Evolutionary conservation across 495 filamentous ascomycete genomes (phyloP).

Genomic region (Podospora appendiculata): DNA sequence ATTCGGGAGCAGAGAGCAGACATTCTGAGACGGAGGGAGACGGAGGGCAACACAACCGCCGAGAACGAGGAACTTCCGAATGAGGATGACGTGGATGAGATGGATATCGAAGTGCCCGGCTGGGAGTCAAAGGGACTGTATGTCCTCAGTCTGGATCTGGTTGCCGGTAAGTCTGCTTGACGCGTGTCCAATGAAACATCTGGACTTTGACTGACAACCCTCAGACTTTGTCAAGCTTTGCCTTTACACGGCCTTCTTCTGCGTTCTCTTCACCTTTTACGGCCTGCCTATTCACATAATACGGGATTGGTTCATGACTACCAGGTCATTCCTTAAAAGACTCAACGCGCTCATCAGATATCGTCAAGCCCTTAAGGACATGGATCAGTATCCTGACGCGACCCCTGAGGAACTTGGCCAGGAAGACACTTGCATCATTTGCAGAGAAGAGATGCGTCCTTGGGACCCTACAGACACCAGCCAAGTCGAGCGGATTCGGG

Average conservation of each 20-base stretch:
- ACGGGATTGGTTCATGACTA: conserved; percentile 87
- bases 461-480: conserved; percentile 46
- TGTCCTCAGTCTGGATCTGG: conserved; percentile 81
- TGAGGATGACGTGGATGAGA: conserved; percentile 79
- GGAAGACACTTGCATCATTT: conserved; percentile 96
- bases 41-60: conserved; percentile 32
- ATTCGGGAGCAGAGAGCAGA: conserved; percentile 52
- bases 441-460: conserved; percentile 87
- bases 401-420: conserved; percentile 74
- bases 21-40: conserved; percentile 54
- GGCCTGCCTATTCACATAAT: conserved; percentile 95
- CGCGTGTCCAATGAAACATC: neutral
- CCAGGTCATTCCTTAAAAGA: conserved; percentile 80
- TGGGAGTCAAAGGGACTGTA: conserved; percentile 97
- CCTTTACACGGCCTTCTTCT: conserved; percentile 87
- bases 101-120: conserved; percentile 87
- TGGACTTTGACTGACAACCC: conserved; percentile 5
- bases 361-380: conserved; percentile 79
- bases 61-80: conserved; percentile 47
- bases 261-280: conserved; percentile 86
- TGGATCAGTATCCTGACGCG: conserved; percentile 89
- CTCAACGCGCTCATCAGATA: conserved; percentile 84
- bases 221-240: conserved; percentile 82
- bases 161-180: conserved; percentile 52
- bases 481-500: conserved; percentile 71